A percentile compares a stretch with the other conserved stretches of the same genome.
phyloP scores from a whole-genome alignment of 176 grass and related monocot genomes.

The Rhynchospora pubera region DNA sequence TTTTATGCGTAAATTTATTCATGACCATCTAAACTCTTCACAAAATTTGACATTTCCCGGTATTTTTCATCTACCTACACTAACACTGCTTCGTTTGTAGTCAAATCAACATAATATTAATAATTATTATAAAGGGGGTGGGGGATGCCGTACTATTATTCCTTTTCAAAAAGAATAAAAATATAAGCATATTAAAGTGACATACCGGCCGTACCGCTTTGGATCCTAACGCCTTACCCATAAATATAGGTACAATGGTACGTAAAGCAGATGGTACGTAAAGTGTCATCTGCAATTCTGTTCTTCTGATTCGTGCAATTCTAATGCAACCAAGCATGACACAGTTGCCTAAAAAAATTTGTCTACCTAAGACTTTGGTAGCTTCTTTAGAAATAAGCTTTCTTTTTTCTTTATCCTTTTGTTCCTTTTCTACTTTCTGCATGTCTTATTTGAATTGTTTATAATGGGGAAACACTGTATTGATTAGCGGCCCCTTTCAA shows the following conservation, averaged over 20 bases:
- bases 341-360: too few relatives aligned
- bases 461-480: too few relatives aligned
- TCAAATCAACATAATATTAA: conserved; percentile 1
- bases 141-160: neutral
- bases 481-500: too few relatives aligned
- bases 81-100: too few relatives aligned
- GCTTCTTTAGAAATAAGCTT: too few relatives aligned
- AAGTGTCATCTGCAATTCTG: neutral
- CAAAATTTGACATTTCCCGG: too few relatives aligned
- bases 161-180: neutral
- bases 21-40: too few relatives aligned
- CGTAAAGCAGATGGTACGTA: neutral
- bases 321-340: neutral
- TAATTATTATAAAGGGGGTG: neutral
- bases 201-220: neutral
- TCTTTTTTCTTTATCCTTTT: too few relatives aligned
- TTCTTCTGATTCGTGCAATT: neutral
- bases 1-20: too few relatives aligned
- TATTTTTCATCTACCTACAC: neutral
- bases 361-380: too few relatives aligned
- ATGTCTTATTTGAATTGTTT: too few relatives aligned
- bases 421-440: too few relatives aligned
- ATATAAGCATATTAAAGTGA: neutral
- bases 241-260: neutral
- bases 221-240: neutral